Evolutionary conservation across 2,329 filamentous ascomycete species (phyloP).

Genomic region (Sodiomyces alkalinus): DNA sequence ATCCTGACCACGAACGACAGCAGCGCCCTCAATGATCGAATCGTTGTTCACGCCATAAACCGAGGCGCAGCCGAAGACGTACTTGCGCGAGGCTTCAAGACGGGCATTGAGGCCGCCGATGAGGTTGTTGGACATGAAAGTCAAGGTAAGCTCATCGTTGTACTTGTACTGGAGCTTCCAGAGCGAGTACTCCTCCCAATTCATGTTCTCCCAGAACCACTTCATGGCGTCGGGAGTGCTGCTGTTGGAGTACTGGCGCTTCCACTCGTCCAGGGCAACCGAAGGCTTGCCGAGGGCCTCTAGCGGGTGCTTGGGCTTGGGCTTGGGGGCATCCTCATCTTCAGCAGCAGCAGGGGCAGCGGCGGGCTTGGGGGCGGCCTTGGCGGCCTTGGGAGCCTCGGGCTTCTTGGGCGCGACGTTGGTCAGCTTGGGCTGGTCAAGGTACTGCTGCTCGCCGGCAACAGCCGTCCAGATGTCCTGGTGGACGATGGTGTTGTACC

Average conservation of each 20-base stretch:
- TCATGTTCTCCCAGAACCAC: conserved; percentile 97
- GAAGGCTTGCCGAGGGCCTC: conserved; percentile 68
- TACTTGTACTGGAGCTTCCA: conserved; percentile 98
- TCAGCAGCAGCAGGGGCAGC: conserved; percentile 22
- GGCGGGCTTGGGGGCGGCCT: conserved; percentile 26
- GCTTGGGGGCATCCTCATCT: conserved; percentile 35
- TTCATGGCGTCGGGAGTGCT: conserved; percentile 75
- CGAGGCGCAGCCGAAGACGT: conserved; percentile 79
- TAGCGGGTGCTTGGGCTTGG: conserved; percentile 94
- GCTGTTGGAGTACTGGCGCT: conserved; percentile 92
- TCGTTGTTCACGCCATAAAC: conserved; percentile 84
- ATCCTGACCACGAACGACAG: conserved; percentile 88
- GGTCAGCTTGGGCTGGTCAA: conserved; percentile 65
- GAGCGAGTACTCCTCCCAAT: conserved; percentile 88
- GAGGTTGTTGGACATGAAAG: conserved; percentile 98
- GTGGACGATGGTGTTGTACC: conserved; percentile 89
- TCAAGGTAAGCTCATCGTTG: conserved; percentile 91
- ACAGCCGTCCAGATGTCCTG: conserved; percentile 82
- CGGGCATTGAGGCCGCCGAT: conserved; percentile 96
- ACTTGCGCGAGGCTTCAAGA: conserved; percentile 96
- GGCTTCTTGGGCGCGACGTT: conserved; percentile 65
- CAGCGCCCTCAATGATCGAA: conserved; percentile 84
- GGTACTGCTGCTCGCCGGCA: conserved; percentile 57
- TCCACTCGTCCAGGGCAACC: conserved; percentile 88
- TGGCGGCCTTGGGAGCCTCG: conserved; percentile 51